Percentiles rank a stretch among this genome's conserved stretches.
Evolutionary conservation across 1,139 yeast species (phyloP).

Genomic region (Pichia sp.): DNA sequence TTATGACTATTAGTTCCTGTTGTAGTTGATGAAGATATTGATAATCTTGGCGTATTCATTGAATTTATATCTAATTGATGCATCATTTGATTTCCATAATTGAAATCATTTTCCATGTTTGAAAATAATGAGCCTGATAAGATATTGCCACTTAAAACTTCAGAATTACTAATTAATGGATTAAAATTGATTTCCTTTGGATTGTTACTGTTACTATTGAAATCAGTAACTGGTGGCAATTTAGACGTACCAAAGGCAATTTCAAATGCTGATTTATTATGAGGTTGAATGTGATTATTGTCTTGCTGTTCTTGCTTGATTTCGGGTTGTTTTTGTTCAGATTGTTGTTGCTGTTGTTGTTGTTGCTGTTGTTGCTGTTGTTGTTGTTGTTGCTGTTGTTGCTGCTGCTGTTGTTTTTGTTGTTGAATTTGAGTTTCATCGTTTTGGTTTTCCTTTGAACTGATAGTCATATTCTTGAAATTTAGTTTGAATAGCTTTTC

Average conservation of each 20-base stretch:
- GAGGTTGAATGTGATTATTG: not conserved
- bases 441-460: too few species aligned
- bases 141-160: not conserved
- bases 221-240: conserved; percentile 30
- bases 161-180: conserved; percentile 12
- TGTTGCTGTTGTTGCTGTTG: not conserved
- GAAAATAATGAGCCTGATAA: not conserved
- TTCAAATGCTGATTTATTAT: conserved; percentile 24
- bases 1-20: not conserved
- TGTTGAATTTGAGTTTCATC: not conserved
- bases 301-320: not conserved
- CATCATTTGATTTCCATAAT: not conserved
- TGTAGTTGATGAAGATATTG: not conserved
- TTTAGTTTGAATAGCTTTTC: conserved; percentile 28
- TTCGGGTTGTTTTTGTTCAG: not conserved
- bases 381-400: not conserved
- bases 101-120: conserved; percentile 3
- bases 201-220: conserved; percentile 15
- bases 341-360: not conserved
- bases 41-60: not conserved
- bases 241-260: conserved; percentile 31
- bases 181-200: conserved; percentile 15
- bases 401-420: conserved; percentile 1
- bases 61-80: not conserved
- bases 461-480: conserved; percentile 23